Evolutionary conservation across 164 flowering plant genomes (phyloP).

Genomic region (Chloranthus sessilifolius): DNA sequence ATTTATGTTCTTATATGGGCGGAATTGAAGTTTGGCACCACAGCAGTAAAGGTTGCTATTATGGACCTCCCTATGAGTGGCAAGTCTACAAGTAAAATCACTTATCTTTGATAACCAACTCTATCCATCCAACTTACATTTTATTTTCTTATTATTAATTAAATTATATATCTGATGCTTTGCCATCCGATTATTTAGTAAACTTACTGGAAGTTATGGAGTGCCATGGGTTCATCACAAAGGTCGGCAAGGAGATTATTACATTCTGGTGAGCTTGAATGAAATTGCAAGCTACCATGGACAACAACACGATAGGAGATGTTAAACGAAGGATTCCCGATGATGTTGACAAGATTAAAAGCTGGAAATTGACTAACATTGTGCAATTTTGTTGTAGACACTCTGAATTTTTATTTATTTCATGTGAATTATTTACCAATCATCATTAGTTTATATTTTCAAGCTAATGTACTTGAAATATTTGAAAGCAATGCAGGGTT

Average conservation of each 20-base stretch:
- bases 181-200: slow-evolving; percentile 28
- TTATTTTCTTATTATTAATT: too few species aligned
- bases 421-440: too few species aligned
- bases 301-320: slow-evolving; percentile 12
- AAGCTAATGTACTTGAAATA: too few species aligned
- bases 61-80: slow-evolving; percentile 97
- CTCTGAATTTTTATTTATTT: too few species aligned
- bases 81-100: slow-evolving; percentile 80
- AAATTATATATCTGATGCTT: slow-evolving; percentile 10
- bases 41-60: slow-evolving; percentile 86
- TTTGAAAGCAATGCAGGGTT: too few species aligned
- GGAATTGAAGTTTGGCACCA: slow-evolving; percentile 84
- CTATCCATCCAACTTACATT: slow-evolving; percentile 1
- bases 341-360: slow-evolving; percentile 16
- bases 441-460: too few species aligned
- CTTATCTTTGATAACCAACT: background rate
- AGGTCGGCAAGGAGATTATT: slow-evolving; percentile 87
- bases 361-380: slow-evolving; percentile 22
- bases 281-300: slow-evolving; percentile 14
- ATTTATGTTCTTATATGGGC: slow-evolving; percentile 45
- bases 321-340: slow-evolving; percentile 21
- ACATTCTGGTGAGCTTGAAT: slow-evolving; percentile 59
- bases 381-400: too few species aligned
- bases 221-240: slow-evolving; percentile 76
- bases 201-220: slow-evolving; percentile 77